Conservation (phyloP, 352 stramenopile species). For the Aphanomyces stellatus region DNA sequence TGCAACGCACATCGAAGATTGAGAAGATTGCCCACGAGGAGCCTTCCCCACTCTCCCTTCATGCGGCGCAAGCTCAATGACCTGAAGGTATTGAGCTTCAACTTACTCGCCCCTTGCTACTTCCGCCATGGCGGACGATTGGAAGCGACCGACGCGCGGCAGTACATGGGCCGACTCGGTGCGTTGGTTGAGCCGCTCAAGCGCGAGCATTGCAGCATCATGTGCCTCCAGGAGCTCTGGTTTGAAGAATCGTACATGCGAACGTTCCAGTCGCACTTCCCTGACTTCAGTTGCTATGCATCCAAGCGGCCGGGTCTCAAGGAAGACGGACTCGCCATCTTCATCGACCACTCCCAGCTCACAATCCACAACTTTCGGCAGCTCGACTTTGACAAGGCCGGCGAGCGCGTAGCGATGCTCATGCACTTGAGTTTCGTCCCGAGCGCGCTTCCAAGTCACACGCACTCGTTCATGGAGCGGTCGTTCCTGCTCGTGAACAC, state of each 20-base stretch:
- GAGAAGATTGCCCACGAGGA: not conserved
- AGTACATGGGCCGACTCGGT: conserved; percentile 61
- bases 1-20: not conserved
- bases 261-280: conserved; percentile 17
- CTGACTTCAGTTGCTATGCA: conserved; percentile 30
- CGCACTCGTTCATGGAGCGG: conserved; percentile 21
- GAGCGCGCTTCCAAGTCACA: not conserved
- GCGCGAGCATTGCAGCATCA: conserved; percentile 57
- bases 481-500: conserved; percentile 80
- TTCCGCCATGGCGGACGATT: conserved; percentile 70
- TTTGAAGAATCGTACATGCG: conserved; percentile 70
- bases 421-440: conserved; percentile 56
- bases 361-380: conserved; percentile 71
- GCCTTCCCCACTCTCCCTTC: not conserved
- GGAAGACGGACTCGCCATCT: conserved; percentile 70
- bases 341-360: conserved; percentile 66
- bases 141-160: conserved; percentile 47
- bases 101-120: conserved; percentile 81
- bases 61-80: conserved; percentile 15
- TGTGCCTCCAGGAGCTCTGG: conserved; percentile 83
- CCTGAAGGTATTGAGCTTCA: conserved; percentile 68
- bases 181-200: conserved; percentile 65
- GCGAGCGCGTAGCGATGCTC: conserved; percentile 75
- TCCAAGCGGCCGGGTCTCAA: conserved; percentile 69
- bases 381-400: conserved; percentile 57